phyloP scores from a whole-genome alignment of 2,329 filamentous ascomycete species.

The Ceratocystis variospora region DNA sequence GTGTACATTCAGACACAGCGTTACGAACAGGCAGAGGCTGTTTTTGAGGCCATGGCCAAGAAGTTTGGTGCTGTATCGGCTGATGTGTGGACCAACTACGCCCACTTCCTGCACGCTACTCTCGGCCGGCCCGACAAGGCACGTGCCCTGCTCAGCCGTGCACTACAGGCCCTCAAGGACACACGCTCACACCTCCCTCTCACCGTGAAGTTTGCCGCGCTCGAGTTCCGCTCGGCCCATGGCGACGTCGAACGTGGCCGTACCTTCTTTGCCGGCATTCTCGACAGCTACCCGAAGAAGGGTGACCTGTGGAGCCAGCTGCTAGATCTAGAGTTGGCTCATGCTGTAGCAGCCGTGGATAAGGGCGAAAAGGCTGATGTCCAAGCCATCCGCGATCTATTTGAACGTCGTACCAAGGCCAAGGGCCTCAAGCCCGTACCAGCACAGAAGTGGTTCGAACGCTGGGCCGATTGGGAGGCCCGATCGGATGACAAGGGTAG shows the following conservation, averaged over 20 bases:
- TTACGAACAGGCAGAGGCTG: slow-evolving; percentile 69
- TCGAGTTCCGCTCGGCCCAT: slow-evolving; percentile 75
- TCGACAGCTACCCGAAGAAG: slow-evolving; percentile 75
- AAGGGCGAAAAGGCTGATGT: slow-evolving; percentile 41
- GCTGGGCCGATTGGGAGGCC: slow-evolving; percentile 84
- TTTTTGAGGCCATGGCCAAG: slow-evolving; percentile 78
- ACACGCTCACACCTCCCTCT: slow-evolving; percentile 50
- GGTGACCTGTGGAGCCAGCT: slow-evolving; percentile 89
- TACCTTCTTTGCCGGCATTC: slow-evolving; percentile 81
- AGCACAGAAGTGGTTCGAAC: slow-evolving; percentile 77
- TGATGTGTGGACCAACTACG: slow-evolving; percentile 86
- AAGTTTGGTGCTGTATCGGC: slow-evolving; percentile 73
- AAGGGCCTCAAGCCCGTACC: slow-evolving; percentile 66
- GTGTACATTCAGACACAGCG: slow-evolving; percentile 92
- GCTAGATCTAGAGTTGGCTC: slow-evolving; percentile 66
- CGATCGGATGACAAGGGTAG: slow-evolving; percentile 53
- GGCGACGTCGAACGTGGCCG: slow-evolving; percentile 83
- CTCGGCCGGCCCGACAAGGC: slow-evolving; percentile 56
- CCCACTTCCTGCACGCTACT: slow-evolving; percentile 74
- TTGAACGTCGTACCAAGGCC: slow-evolving; percentile 60
- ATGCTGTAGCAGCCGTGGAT: slow-evolving; percentile 39
- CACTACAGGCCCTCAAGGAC: slow-evolving; percentile 63
- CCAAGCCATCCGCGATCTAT: slow-evolving; percentile 57
- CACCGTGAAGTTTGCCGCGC: slow-evolving; percentile 74
- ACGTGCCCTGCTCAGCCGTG: slow-evolving; percentile 65